phyloP scores from a whole-genome alignment of 257 asterid genomes.

The Gardenia jasminoides region DNA sequence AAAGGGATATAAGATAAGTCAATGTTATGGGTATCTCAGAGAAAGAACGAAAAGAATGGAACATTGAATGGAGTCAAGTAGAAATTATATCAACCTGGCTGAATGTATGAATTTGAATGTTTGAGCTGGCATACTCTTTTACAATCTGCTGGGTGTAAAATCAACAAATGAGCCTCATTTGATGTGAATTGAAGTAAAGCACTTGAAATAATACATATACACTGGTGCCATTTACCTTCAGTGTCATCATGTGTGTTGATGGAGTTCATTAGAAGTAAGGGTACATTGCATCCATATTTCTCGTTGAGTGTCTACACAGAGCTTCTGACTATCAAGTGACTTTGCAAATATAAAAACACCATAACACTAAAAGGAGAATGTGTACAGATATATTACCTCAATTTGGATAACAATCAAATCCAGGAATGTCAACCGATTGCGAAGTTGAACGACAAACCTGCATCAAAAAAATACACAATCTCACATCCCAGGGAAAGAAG shows the following conservation, averaged over 20 bases:
- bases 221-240: constrained; percentile 52
- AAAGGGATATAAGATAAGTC: constrained; percentile 19
- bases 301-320: constrained; percentile 69
- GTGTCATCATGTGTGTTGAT: constrained; percentile 95
- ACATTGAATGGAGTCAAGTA: background rate
- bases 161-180: constrained; percentile 27
- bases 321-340: constrained; percentile 1
- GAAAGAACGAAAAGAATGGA: background rate
- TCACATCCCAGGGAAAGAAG: background rate
- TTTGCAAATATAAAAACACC: background rate
- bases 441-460: constrained; percentile 99
- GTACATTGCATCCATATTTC: constrained; percentile 89
- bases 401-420: constrained; percentile 94
- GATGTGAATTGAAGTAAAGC: constrained; percentile 8
- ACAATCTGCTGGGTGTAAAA: constrained; percentile 57
- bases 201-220: background rate
- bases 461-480: constrained; percentile 8
- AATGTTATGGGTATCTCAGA: background rate
- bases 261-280: constrained; percentile 95
- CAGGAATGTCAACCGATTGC: constrained; percentile 91
- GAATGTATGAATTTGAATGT: constrained; percentile 84
- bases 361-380: background rate
- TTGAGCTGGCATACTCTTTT: constrained; percentile 72
- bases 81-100: constrained; percentile 70
- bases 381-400: constrained; percentile 54